Evolutionary conservation across 257 asterid genomes (phyloP).

Genomic region (Apocynum venetum): DNA sequence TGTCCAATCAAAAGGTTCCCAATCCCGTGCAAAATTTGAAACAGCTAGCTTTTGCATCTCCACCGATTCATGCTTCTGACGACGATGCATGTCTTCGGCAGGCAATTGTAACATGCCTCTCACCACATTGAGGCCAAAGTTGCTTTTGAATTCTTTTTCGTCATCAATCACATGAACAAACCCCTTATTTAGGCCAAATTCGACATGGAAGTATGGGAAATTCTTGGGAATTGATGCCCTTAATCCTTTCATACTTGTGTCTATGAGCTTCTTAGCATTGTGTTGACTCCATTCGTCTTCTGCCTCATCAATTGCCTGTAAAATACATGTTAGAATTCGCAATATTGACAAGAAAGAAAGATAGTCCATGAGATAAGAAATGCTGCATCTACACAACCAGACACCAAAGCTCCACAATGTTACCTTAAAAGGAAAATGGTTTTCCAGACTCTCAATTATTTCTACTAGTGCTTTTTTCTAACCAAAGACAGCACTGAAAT

Average conservation of each 20-base stretch:
- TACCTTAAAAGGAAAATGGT: not conserved
- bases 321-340: not conserved
- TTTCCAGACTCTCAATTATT: not conserved
- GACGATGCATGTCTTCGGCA: conserved; percentile 87
- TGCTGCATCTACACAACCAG: not conserved
- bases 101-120: conserved; percentile 80
- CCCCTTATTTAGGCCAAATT: conserved; percentile 76
- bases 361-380: not conserved
- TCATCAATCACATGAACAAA: conserved; percentile 95
- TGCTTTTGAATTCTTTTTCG: conserved; percentile 65
- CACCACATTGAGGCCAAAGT: conserved; percentile 71
- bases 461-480: not conserved
- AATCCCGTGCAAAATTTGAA: conserved; percentile 52
- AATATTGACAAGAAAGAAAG: not conserved
- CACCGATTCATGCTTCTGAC: conserved; percentile 54
- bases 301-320: conserved; percentile 93
- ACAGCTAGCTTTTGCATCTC: conserved; percentile 71
- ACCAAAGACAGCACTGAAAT: not conserved
- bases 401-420: not conserved
- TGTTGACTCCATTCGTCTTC: conserved; percentile 99
- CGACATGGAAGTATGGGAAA: conserved; percentile 94
- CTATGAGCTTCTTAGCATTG: conserved; percentile 90
- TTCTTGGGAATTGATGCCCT: conserved; percentile 85
- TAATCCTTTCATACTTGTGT: conserved; percentile 82
- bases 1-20: conserved; percentile 93